A percentile compares a stretch with the other conserved stretches of the same genome.
Conservation (phyloP, 345 rosid species). For the Citrus sinensis region DVS_A1.0 CM039161.1:22793501-22794000, state of each 20-base stretch:
- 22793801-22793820: background rate
- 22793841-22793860: background rate
- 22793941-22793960: constrained; percentile 33
- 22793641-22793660: constrained; percentile 53
- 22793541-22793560: background rate
- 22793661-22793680: constrained; percentile 41
- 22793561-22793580: background rate
- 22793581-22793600: background rate
- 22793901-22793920: background rate
- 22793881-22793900: constrained; percentile 22
- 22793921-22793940: constrained; percentile 20
- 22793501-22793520: background rate
- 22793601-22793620: background rate
- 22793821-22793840: background rate
- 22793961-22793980: constrained; percentile 31
- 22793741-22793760: constrained; percentile 33
- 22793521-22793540: background rate
- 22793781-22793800: background rate
- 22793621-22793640: constrained; percentile 69
- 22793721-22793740: constrained; percentile 17
- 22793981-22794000: constrained; percentile 51
- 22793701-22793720: constrained; percentile 56
- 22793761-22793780: constrained; percentile 20
- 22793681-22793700: constrained; percentile 60
- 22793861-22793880: constrained; percentile 24